Evolutionary conservation across 257 asterid genomes (phyloP).

Genomic region (Penstemon barbatus): DNA sequence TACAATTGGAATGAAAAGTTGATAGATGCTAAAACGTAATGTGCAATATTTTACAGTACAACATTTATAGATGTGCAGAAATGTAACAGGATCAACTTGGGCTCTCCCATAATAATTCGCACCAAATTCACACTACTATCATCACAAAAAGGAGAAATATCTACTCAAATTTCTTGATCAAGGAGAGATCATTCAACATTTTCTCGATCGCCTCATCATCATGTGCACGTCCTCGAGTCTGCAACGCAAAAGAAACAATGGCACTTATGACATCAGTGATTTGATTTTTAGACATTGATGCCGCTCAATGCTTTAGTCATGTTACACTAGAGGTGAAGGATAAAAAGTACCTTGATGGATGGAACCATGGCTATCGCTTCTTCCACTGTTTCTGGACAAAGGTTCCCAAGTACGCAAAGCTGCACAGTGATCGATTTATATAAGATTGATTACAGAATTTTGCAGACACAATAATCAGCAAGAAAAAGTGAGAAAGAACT

Average conservation of each 20-base stretch:
- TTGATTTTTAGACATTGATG: no score
- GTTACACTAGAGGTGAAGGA: neutral
- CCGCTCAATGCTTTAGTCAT: neutral
- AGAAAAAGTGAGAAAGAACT: constrained; percentile 2
- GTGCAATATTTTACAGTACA: no score
- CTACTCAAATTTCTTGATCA: constrained; percentile 73
- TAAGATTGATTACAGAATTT: neutral
- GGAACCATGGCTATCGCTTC: constrained; percentile 98
- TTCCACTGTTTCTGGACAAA: constrained; percentile 90
- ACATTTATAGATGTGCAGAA: no score
- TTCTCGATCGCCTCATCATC: constrained; percentile 77
- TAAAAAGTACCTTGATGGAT: constrained; percentile 74
- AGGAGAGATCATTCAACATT: constrained; percentile 68
- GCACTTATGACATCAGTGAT: no score
- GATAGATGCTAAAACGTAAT: no score
- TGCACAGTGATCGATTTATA: constrained; percentile 34
- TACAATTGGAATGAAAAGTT: no score
- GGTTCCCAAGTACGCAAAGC: constrained; percentile 96
- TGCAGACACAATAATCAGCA: constrained; percentile 8
- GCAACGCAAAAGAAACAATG: constrained; percentile 26
- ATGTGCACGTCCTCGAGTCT: constrained; percentile 71
- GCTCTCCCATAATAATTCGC: no score
- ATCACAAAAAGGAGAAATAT: no score
- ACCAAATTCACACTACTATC: no score
- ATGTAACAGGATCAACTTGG: no score